Percentiles rank a stretch among this genome's conserved stretches.
Evolutionary conservation across 352 stramenopile species (phyloP).

Genomic region (Nothophytophthora sp.): DNA sequence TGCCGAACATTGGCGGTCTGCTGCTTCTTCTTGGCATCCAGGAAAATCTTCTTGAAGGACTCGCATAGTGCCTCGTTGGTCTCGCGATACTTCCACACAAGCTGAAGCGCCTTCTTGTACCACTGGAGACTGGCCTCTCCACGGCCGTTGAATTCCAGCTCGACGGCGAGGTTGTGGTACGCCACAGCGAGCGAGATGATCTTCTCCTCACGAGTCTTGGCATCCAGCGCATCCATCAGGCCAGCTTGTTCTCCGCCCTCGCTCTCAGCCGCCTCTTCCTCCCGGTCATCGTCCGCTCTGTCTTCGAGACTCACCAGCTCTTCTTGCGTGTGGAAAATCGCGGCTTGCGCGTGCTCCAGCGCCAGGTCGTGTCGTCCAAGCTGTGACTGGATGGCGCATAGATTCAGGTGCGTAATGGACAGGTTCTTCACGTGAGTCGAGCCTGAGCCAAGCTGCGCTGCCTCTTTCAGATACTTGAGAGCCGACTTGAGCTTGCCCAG

Average conservation of each 20-base stretch:
- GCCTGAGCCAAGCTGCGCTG: slow-evolving; percentile 56
- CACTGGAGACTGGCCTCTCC: slow-evolving; percentile 78
- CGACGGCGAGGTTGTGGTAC: slow-evolving; percentile 81
- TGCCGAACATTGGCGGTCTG: slow-evolving; percentile 24
- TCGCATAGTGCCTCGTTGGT: slow-evolving; percentile 61
- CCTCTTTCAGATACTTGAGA: slow-evolving; percentile 75
- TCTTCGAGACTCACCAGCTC: slow-evolving; percentile 66
- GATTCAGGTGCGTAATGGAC: slow-evolving; percentile 79
- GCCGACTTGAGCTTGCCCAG: slow-evolving; percentile 72
- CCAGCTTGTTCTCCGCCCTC: slow-evolving; percentile 9
- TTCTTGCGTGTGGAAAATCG: slow-evolving; percentile 83
- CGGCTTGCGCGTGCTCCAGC: slow-evolving; percentile 74
- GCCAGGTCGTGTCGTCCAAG: slow-evolving; percentile 67
- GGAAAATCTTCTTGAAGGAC: slow-evolving; percentile 78
- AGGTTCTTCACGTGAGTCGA: slow-evolving; percentile 69
- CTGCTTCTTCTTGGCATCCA: slow-evolving; percentile 67
- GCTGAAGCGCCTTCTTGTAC: slow-evolving; percentile 82
- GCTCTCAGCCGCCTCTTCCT: slow-evolving; percentile 6
- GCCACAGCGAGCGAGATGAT: slow-evolving; percentile 75
- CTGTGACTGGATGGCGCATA: slow-evolving; percentile 83
- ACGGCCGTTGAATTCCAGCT: slow-evolving; percentile 75
- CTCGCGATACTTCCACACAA: slow-evolving; percentile 62
- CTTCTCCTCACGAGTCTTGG: slow-evolving; percentile 72
- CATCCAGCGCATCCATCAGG: slow-evolving; percentile 38
- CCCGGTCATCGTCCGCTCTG: slow-evolving; percentile 1